Base-by-base conservation (phyloP, 2,329 filamentous ascomycete genomes). In the Amylocarpus encephaloides region DNA sequence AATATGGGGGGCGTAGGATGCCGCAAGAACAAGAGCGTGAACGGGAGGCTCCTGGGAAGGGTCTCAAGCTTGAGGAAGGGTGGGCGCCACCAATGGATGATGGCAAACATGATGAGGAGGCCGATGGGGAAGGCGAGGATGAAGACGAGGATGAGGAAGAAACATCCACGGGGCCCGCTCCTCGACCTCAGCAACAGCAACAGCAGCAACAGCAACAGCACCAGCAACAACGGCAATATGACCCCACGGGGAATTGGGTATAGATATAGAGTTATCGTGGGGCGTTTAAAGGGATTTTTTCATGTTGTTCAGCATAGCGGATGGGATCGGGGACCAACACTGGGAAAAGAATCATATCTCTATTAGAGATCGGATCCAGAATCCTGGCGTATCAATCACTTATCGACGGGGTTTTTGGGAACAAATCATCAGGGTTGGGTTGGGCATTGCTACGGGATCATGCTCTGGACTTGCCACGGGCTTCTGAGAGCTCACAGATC, bases 41-140 rank as follows among this genome's bases (percentile, higher is more conserved):
- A 26, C 22, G 4, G 7, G 22, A 26, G 22, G 22, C 22, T 26
- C 22, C 71, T 15, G 86, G 86, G 50, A 88, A 88, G 66, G 86
- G 87, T 0, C 71, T 92, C 58, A 92, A 90, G 65, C 71, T 93
- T 3, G 87, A 92, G 67, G 86, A 91, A 65, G 86, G 86, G 0
- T 92, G 77, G 86, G 84, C 80, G 66, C 86, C 76, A 15, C 84
- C 83, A 9, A 69, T 71, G 2, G 71, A 77, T 22, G 78, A 80
- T 41, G 75, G 78, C 5, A 80, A 83, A 16, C 79, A 80, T 2
- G 80, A 79, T 13, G 75, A 75, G 0, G 73, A 73, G 0, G 73
- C 76, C 0, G 71, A 75, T 0, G 72, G 74, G 2, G 64, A 62
- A 29, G 60, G 53, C 1, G 63, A 63, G 45, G 63, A 46, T 15